Evolutionary conservation across 768 basidiomycete genomes (phyloP), one percentile per base, ranked within the genome.

Genomic region (Clathrus columnatus): DNA sequence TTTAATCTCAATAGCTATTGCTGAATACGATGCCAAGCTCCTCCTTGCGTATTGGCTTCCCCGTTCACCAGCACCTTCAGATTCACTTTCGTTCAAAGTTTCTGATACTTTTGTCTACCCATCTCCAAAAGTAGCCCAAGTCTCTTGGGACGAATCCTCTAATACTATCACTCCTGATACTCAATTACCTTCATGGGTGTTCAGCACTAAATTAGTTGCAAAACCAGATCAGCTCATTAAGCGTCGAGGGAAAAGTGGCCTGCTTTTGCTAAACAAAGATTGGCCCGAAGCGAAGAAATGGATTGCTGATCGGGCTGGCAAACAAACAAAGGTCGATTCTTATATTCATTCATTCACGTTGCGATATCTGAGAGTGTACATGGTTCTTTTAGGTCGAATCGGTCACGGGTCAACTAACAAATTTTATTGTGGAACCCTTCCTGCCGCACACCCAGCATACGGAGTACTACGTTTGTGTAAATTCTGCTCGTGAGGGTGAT

Each of bases 181-280:
- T 36, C 71, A 75, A 58, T 72, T 92, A 27, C 89, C 89, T 16
- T 71, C 77, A 63, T 93, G 90, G 91, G 86, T 93, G 30, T 84
- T 82, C 73, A 81, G 77, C 61, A 82, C 73, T 61, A 90, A 91
- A 77, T 89, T 95, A 69, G 93, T 96, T 65, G 93, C 84, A 17
- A 96, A 96, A 75, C 93, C 93, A 23, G 93, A 95, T 75, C 93
- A 96, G 75, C 86, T 98, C 72, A 98, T 98, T 83, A 99, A 98
- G 78, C 88, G 96, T 61, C 89, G 96, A 59, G 96, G 96, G 65
- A 99, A 99, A 80, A 92, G 92, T 20, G 96, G 96, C 61, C 80
- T 99, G 14, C 82, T 99, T 60, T 84, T 84, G 30, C 79, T 99
- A 61, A 97, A 98, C 84, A 94, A 94, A 75, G 76, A 78, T 21